Base-by-base conservation (phyloP, 139 green algal species). In the Auxenochlorella protothecoides region DNA sequence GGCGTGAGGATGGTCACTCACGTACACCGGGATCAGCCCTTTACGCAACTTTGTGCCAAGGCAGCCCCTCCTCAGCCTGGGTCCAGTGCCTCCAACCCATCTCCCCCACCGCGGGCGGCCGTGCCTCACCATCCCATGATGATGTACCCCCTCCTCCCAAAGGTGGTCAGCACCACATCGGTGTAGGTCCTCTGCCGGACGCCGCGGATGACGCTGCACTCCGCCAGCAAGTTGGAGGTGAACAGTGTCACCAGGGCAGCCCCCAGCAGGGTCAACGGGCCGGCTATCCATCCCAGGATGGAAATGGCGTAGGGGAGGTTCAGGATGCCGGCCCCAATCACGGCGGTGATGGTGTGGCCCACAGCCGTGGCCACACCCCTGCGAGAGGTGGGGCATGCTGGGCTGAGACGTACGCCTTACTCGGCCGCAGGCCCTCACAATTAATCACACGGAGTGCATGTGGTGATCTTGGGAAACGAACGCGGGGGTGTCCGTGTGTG, bases 171-270 rank as follows among this genome's bases (percentile, higher is more conserved):
- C 4, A 71, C 68, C 68, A 68, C 65, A 8, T 67, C 12, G 0
- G 55, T 71, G 55, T 72, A 72, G 3, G 63, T 70, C 51, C 69
- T 14, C 27, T 61, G 60, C n/a, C 71, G 65, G 59, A 54, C n/a
- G 56, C 71, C 79, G 13, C 74, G 59, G 6, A 84, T 27, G 57
- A 79, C 51, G 70, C 83, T 78, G 5, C 74, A 65, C 44, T 86
- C 77, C 9, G 76, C 71, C 53, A 87, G 75, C 72, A 87, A 67
- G 9, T 76, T 53, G 4, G 72, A 71, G 15, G 69, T 76, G 66
- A 76, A 86, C 27, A 79, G 66, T 3, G 71, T 86, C 62, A 85
- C 63, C 53, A 53, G 54, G 13, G 64, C 56, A 16, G 74, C 77
- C 59, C 83, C 72, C 7, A 84, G 15, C 55, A 84, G 55, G 14